Evolutionary conservation across 192 early-diverging fungal genomes (phyloP), one percentile per base, ranked within the genome.

Genomic region (Linnemannia hyalina): DNA sequence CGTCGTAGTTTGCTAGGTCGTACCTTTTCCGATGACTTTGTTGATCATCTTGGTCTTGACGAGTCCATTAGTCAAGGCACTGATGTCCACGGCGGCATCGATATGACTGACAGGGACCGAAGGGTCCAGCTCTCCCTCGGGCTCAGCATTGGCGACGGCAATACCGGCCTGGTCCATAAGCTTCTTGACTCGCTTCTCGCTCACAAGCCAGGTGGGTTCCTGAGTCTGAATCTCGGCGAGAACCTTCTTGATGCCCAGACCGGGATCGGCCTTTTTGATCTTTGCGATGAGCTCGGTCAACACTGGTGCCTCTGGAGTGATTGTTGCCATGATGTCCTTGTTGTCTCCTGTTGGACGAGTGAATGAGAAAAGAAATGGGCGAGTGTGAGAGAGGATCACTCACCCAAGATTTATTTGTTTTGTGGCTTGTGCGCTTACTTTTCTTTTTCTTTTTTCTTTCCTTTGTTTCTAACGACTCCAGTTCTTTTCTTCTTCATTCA

Each of bases 131-230:
- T 88, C 83, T 22, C 82, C 79, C 72, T 89, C 90, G 54, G 78
- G 77, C 55, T 87, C 88, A 23, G 83, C 72, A 42, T 73, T 68
- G 42, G 88, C 88, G 2, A 84, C 74, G 5, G 85, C 78, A 38
- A 89, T 82, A 55, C 79, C 81, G 0, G 83, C 80, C 63, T 92
- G 87, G 16, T 87, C 76, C 93, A 93, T 92, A 78, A 92, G 74
- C 83, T 92, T 93, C 78, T 92, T 92, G 60, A 93, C 90, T 47
- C 92, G 92, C 82, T 93, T 92, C 77, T 93, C 93, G 35, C 89
- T 89, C 69, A 93, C 90, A 41, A 90, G 84, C 93, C 93, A 93
- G 13, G 89, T 80, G 1, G 90, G 89, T 57, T 92, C 84, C 36
- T 74, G 68, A n/a, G 81, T 52, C 57, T 80, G 81, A 40, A 92